Conservation (phyloP, 345 rosid genomes). For the Salix koriyanagi region DNA sequence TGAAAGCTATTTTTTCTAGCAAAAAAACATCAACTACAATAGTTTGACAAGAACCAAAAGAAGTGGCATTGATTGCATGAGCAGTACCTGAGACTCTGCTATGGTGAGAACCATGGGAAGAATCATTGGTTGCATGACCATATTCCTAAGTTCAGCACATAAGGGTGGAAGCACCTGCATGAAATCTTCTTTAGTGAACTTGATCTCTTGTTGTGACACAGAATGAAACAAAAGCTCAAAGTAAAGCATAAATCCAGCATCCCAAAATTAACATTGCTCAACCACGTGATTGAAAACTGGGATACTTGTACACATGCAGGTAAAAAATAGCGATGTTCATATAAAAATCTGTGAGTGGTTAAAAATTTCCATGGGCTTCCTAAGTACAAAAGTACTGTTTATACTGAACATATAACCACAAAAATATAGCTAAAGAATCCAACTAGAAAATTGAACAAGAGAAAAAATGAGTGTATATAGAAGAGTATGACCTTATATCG, state of each 20-base stretch:
- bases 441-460: neutral
- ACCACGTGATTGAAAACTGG: neutral
- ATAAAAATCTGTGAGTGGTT: neutral
- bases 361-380: no score
- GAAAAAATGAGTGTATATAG: neutral
- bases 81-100: constrained; percentile 86
- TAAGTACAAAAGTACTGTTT: neutral
- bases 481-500: constrained; percentile 79
- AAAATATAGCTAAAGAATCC: neutral
- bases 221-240: neutral
- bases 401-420: neutral
- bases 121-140: constrained; percentile 94
- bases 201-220: neutral
- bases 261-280: neutral
- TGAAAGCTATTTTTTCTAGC: neutral
- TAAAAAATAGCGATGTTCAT: neutral
- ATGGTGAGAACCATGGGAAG: constrained; percentile 95
- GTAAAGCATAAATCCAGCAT: neutral
- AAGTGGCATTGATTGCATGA: neutral
- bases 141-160: constrained; percentile 95
- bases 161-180: constrained; percentile 94
- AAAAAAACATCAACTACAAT: neutral
- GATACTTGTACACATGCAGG: neutral
- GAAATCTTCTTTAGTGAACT: constrained; percentile 18
- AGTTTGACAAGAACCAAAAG: neutral